Evolutionary conservation across 208 protist genomes (phyloP), one percentile per base, ranked within the genome.

Genomic region (Herpetomonas tarakana): DNA sequence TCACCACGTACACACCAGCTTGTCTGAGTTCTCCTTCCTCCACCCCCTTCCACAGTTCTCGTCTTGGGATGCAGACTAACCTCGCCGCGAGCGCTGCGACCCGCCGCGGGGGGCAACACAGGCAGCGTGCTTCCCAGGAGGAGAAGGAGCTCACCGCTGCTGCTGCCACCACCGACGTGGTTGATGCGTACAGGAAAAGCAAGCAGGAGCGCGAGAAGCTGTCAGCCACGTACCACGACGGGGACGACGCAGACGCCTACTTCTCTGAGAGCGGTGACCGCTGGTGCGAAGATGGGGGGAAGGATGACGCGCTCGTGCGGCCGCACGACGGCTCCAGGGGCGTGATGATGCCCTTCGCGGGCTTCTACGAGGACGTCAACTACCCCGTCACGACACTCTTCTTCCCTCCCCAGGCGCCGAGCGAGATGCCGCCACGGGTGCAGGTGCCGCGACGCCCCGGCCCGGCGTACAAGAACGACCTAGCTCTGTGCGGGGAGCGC

Each of bases 311-410:
- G 58, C 24, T 64, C 18, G 19, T 30, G 16, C 21, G 44, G 39
- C 18, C 14, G 31, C 25, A 60, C 6, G 61, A 67, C 12, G 26
- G 50, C 50, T 3, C 28, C 28, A 24, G 44, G 4, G 54, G 46
- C 29, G 16, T 30, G 14, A 41, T 49, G 44, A 49, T 49, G 44
- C 44, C 44, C 47, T 83, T 78, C 41, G 54, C 72, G 3, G 75
- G 80, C 3, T 19, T 83, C 31, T 88, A 86, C 74, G 69, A 89
- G 2, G 74, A 89, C 51, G 81, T 88, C 1, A 68, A 62, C 26
- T 94, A 81, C 62, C 83, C 77, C 28, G 63, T 90, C 39, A 58
- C 52, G 11, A 91, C 81, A 3, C 59, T 88, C 24, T 91, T 78
- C 60, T 78, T 55, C 39, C 84, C 88, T 16, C 88, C 88, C 2